Evolutionary conservation across 345 rosid species (phyloP), one percentile per base, ranked within the genome.

Genomic region (Populus davidiana): DNA sequence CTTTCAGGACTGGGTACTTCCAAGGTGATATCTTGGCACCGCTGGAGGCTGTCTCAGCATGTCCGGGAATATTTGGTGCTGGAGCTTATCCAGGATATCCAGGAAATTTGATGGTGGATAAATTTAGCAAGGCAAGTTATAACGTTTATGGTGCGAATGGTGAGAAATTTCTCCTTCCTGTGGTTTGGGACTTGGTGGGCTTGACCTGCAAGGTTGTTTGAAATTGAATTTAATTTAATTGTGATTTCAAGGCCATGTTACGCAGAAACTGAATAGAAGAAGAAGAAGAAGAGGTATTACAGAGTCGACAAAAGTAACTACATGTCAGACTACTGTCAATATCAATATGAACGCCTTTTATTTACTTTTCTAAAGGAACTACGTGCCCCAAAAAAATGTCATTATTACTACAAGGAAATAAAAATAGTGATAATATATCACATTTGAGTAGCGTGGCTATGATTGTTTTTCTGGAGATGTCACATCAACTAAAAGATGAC

Each of bases 61-160:
- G 85, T 75, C 82, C 79, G 2, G 82, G 82, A 44, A 61, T 71
- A 67, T 82, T 82, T 67, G 85, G 85, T 61, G 49, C 71, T 12
- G 82, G 82, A 33, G 85, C 80, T 33, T 78, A 75, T 75, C 82
- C 85, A 14, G 85, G 80, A 16, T 69, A 78, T 78, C 82, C 82
- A 10, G 80, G 85, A 10, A 43, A 38, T 31, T 50, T 78, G 67
- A 75, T 71, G 14, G 61, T 44, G 59, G 79, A 82, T 39, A 71
- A 82, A 35, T 21, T 14, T 4, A 78, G 61, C 43, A 75, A 82
- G 31, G 85, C 80, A 56, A 75, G 85, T 68, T 75, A 75, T 39
- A 82, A 79, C 43, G 75, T 21, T 72, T 72, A 75, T n/a, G 72
- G 80, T 44, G 67, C 67, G 11, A 71, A 67, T 8, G 71, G 71